Base-by-base conservation (phyloP, 345 rosid genomes). In the Eucalyptus tenuipes region DNA sequence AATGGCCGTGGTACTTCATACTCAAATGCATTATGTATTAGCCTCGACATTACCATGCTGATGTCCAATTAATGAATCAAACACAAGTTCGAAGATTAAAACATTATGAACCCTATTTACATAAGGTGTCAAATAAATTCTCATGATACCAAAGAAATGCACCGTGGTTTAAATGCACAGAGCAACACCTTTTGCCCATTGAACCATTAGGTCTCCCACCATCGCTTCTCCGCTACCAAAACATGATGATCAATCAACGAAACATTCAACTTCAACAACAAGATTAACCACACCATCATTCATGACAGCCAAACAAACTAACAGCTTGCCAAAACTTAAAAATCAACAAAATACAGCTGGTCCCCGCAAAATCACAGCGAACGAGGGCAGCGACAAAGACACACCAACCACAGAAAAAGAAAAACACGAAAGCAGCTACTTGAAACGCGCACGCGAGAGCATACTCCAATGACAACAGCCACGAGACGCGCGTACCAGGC, bases 401-500 rank as follows among this genome's bases (percentile, higher is more conserved):
- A 71, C 44, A 71, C 44, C 81, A 71, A 68, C 40, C 13, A 13
- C 4, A 18, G 44, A 17, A 33, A 10, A 33, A 10, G 13, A 17
- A 71, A 68, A 71, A 45, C 48, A 20, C 9, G 27, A 87, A 29
- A 87, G 33, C 48, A 52, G 42, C 85, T 88, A 17, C n/a, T 8
- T 40, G 12, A 17, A 44, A 87, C 48, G 80, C 9, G 47, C 80
- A 16, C 42, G 25, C 33, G 42, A 29, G 88, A 61, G 53, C 88
- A 42, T 4, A 14, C 31, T 42, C 86, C 15, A 87, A 71, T 33
- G 29, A 37, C 13, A 87, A 49, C 17, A 31, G 52, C 33, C 12
- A 89, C 81, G 66, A 44, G 64, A 55, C 29, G 33, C 90, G 80
- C 59, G 29, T 90, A 97, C 99, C 97, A 96, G 94, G 66, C 95